Conservation (phyloP, 106 monocot species). For the Dendrobium chrysotoxum region DNA sequence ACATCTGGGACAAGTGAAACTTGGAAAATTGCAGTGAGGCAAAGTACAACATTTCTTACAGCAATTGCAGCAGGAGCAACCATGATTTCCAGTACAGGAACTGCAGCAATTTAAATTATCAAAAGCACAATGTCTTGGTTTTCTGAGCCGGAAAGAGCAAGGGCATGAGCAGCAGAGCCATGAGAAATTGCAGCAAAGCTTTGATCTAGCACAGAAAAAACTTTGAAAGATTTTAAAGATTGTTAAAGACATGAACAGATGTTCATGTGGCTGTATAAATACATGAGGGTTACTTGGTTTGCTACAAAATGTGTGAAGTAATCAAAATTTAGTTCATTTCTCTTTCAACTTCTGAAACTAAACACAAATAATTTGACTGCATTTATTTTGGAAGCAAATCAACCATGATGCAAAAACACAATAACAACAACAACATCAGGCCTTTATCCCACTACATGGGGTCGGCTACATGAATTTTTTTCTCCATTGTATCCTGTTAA, state of each 20-base stretch:
- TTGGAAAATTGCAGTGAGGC: not conserved
- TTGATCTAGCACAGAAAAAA: not conserved
- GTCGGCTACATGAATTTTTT: no score
- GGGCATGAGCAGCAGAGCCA: constrained; percentile 8
- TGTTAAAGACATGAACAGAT: not conserved
- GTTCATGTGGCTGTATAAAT: no score
- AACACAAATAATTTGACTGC: no score
- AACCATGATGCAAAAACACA: no score
- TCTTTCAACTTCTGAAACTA: no score
- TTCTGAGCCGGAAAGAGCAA: not conserved
- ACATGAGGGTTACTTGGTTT: no score
- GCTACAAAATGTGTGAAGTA: no score
- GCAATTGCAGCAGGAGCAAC: not conserved
- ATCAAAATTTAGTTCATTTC: no score
- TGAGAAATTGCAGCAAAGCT: not conserved
- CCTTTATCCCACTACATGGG: no score
- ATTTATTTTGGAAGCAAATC: no score
- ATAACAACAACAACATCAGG: no score
- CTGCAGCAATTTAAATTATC: not conserved
- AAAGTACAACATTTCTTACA: not conserved
- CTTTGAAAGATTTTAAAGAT: not conserved
- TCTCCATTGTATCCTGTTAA: no score
- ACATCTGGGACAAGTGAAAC: not conserved
- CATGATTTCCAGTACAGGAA: not conserved
- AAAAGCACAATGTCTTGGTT: not conserved